These are phyloP conservation scores for Neurospora sp. DNA, from an alignment of 495 filamentous ascomycete species.

Conservation along the genomic window DNA sequence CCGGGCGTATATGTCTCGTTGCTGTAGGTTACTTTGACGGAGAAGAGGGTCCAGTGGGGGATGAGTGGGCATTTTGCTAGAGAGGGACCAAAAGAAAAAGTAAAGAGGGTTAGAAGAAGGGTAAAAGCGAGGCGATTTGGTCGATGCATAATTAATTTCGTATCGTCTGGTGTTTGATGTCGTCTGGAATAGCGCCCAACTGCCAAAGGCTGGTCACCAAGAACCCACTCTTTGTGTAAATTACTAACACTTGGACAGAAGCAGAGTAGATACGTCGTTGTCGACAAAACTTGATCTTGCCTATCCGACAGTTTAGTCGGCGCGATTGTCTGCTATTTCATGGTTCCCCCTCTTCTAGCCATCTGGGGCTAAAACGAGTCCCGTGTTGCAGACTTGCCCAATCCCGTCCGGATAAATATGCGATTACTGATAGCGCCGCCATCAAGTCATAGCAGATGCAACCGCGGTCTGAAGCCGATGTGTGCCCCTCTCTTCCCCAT, in stretches of 20 bases:
- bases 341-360: no score
- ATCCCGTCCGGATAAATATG: background rate
- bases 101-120: background rate
- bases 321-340: background rate
- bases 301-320: background rate
- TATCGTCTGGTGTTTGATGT: no score
- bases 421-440: no score
- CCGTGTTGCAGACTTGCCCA: no score
- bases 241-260: background rate
- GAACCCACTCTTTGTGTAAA: background rate
- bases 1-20: constrained; percentile 3
- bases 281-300: background rate
- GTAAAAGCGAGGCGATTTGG: background rate
- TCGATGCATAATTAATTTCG: background rate
- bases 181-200: no score
- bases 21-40: constrained; percentile 1
- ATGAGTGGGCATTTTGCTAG: background rate
- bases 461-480: background rate
- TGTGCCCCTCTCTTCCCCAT: background rate
- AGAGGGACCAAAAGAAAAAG: background rate
- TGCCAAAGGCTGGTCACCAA: no score
- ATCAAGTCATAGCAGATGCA: background rate
- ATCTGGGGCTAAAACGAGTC: no score
- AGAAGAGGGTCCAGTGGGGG: constrained; percentile 1
- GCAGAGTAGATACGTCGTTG: background rate